phyloP scores from a whole-genome alignment of 805 yeast genomes.

The Maudiozyma pseudohumilis region DNA sequence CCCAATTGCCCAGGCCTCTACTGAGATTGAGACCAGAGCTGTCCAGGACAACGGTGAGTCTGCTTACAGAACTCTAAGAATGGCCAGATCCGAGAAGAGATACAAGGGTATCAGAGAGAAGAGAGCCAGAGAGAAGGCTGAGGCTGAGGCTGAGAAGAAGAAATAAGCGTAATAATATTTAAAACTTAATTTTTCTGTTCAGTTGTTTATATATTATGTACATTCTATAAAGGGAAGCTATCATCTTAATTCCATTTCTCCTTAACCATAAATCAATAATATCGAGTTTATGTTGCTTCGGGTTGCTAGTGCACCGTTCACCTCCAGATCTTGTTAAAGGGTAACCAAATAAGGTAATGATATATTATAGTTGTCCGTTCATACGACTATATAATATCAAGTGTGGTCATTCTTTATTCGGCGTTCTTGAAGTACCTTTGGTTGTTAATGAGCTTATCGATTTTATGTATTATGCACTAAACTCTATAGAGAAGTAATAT shows the following conservation, averaged over 20 bases:
- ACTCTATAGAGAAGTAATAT: not conserved
- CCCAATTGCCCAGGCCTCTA: constrained; percentile 80
- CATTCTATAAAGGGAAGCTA: constrained; percentile 29
- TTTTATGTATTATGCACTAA: constrained; percentile 3
- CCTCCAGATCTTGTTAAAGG: not conserved
- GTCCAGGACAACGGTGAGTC: constrained; percentile 64
- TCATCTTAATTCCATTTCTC: constrained; percentile 16
- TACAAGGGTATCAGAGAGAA: constrained; percentile 94
- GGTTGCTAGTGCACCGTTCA: not conserved
- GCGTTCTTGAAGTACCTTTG: not conserved
- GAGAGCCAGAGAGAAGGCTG: constrained; percentile 95
- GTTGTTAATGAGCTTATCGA: not conserved
- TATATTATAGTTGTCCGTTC: not conserved
- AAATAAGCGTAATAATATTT: constrained; percentile 45
- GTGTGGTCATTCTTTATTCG: not conserved
- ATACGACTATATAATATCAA: not conserved
- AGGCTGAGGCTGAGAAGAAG: constrained; percentile 99
- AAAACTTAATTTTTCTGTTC: constrained; percentile 5
- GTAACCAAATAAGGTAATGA: not conserved
- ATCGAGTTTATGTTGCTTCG: constrained; percentile 20
- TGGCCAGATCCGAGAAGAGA: constrained; percentile 90
- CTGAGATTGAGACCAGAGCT: constrained; percentile 78
- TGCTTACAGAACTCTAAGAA: constrained; percentile 92
- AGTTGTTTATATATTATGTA: constrained; percentile 21
- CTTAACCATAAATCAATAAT: constrained; percentile 20